Percentiles rank a stretch among this genome's conserved stretches.
Conservation (phyloP, 2,329 filamentous ascomycete species). For the Malbranchea cinnamomea region DNA sequence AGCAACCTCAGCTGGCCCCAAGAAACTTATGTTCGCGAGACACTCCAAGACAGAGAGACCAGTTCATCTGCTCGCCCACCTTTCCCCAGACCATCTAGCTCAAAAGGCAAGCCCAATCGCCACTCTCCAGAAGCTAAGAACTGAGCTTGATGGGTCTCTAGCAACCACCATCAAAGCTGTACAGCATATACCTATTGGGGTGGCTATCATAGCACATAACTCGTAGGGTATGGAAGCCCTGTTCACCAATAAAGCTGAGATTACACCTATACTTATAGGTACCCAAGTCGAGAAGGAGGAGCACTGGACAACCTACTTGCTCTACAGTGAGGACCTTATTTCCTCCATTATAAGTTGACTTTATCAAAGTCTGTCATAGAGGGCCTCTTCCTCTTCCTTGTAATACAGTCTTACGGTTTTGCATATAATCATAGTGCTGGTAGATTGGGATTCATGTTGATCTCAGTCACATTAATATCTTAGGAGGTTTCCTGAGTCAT, state of each 20-base stretch:
- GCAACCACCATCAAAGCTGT: constrained; percentile 1
- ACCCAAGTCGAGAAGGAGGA: constrained; percentile 1
- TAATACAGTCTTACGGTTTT: too few relatives aligned
- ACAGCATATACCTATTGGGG: background rate
- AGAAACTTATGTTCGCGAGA: background rate
- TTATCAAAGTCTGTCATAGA: too few relatives aligned
- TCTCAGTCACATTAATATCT: too few relatives aligned
- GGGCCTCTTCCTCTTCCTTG: too few relatives aligned
- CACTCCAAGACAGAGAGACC: background rate
- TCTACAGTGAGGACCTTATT: too few relatives aligned
- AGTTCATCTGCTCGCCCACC: background rate
- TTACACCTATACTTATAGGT: background rate
- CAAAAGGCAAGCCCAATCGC: constrained; percentile 1
- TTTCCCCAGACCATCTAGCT: constrained; percentile 1
- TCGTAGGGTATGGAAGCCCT: background rate
- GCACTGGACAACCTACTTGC: background rate
- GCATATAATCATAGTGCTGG: too few relatives aligned
- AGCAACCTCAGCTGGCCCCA: background rate
- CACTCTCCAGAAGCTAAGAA: constrained; percentile 2
- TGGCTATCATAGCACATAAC: background rate
- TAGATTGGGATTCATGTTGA: too few relatives aligned
- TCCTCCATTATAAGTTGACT: too few relatives aligned
- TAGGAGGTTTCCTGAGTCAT: too few relatives aligned
- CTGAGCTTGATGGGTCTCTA: background rate
- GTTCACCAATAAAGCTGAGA: background rate